Base-by-base conservation (phyloP, 169 alveolate species). In the Plasmodium berghei region DNA sequence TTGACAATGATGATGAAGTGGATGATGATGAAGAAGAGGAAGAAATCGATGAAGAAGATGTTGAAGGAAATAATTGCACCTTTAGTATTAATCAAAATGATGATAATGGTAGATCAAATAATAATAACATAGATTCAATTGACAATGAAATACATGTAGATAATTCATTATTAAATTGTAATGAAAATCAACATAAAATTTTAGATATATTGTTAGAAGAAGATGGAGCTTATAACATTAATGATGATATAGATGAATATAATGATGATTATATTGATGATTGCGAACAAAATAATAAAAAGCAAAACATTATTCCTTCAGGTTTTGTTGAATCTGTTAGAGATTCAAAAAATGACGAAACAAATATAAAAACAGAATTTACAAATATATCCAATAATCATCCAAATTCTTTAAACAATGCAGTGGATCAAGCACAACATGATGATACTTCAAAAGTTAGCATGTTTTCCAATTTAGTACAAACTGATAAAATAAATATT, bases 201-300 rank as follows among this genome's bases (percentile, higher is more conserved):
- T 86, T 86, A 28, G 91, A 86, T 71, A 69, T 61, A 12, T 58
- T 86, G 9, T 34, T 58, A 56, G 91, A 86, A 9, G 91, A 86
- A 64, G 91, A 86, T 58, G 91, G 91, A n/a, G 87, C 61, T 10
- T 86, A 86, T 49, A 86, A 86, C 64, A 86, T 58, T 46, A 86
- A 86, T 61, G 91, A 86, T 46, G 91, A 86, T 59, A 46, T 86
- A 49, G 91, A 86, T 48, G 91, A 86, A 54, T 83, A 83, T 12
- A 83, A 83, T 48, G 90, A 83, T 67, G 90, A 83, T 46, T 86
- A 66, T 48, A 63, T 71, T 10, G 91, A 86, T 16, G 87, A 86
- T 9, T 45, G 66, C 12, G 87, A 86, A 9, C 48, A 70, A 16
- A 86, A 71, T 54, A 59, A 58, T 46, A 49, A 20, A 8, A 20